Conservation (phyloP, 2,329 filamentous ascomycete genomes). For the Metarhizium anisopliae region DNA sequence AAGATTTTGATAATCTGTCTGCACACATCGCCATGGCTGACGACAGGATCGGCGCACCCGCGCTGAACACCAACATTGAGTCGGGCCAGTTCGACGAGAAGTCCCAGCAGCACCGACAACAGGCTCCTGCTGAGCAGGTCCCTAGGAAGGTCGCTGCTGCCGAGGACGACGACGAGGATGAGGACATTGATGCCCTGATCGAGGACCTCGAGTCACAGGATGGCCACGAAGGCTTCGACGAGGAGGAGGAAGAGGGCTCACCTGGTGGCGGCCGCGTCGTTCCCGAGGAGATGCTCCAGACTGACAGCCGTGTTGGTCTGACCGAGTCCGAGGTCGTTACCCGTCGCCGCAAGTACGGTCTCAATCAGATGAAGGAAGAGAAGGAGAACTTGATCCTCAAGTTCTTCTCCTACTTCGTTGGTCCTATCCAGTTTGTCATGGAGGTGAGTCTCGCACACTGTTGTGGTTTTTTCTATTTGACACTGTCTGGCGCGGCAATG, state of each 20-base stretch:
- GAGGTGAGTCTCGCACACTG: constrained; percentile 47
- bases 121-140: constrained; percentile 21
- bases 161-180: constrained; percentile 63
- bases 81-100: constrained; percentile 59
- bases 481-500: not conserved
- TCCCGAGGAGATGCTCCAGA: constrained; percentile 69
- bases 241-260: constrained; percentile 42
- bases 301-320: constrained; percentile 63
- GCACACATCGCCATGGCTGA: constrained; percentile 33
- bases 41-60: constrained; percentile 42
- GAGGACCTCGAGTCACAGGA: constrained; percentile 80
- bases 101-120: constrained; percentile 21
- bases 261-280: constrained; percentile 51
- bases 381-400: constrained; percentile 79
- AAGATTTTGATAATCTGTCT: not conserved
- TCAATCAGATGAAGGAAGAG: constrained; percentile 88
- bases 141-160: constrained; percentile 29
- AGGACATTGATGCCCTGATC: constrained; percentile 80
- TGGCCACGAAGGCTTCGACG: constrained; percentile 56
- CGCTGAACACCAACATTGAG: constrained; percentile 56
- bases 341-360: constrained; percentile 63
- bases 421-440: constrained; percentile 92
- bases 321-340: constrained; percentile 58
- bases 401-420: constrained; percentile 75
- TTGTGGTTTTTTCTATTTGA: constrained; percentile 1